Base-by-base conservation (phyloP, 257 asterid species). In the Nicotiana sylvestris region DNA sequence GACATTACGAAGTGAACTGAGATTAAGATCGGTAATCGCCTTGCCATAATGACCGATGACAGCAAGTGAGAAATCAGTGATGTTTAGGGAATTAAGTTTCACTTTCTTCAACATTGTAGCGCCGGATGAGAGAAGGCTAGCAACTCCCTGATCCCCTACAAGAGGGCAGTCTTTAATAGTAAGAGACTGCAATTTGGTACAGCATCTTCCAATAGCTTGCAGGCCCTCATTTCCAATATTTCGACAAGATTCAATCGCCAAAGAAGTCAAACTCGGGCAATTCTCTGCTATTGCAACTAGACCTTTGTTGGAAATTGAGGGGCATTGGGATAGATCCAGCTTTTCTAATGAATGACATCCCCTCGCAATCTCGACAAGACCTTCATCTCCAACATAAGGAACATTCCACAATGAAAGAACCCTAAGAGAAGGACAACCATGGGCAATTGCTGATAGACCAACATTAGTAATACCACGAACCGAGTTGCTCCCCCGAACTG, bases 81-180 rank as follows among this genome's bases (percentile, higher is more conserved):
- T 87, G 83, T 90, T 92, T 30, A 96, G 88, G 17, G 84, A 84
- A 64, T 96, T 97, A 55, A 96, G 90, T 81, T 93, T 96, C 84
- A 93, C 92, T 87, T 89, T 93, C 25, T 90, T 84, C 93, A 96
- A 89, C 77, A 70, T 83, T 6, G 83, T 6, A 3, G 92, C 83
- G 33, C 91, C 88, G 17, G 91, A 87, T 1, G 94, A 91, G 55
- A 94, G 25, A 61, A 96, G 89, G 78, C 92, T 84, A 6, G 92
- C 89, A n/a, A 96, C 86, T 33, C 97, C 99, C 67, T 90, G 93
- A 88, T 96, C 99, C 32, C 97, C 97, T 30, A 96, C 90, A 39
- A 86, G 90, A 2, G 92, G 93, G 27, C 98, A 96, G 79, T 94
- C 96, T 86, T 85, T 94, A 76, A 96, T 90, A 12, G 95, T 77